Percentiles rank a stretch among this genome's conserved stretches.
Conservation (phyloP, 805 yeast species). For the Zygotorulaspora danielsina region DNA sequence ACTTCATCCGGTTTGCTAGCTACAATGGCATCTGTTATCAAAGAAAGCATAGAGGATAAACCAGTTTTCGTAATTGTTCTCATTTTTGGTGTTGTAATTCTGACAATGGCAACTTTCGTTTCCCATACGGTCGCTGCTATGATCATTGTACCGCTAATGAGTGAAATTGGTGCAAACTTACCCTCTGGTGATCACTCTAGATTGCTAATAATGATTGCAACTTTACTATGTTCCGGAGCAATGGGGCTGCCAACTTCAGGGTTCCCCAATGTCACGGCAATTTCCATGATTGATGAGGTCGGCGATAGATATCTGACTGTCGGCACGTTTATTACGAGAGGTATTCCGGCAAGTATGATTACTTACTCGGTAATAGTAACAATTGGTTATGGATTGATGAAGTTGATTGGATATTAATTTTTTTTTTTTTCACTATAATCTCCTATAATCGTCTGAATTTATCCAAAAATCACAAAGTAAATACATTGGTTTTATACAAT, state of each 20-base stretch:
- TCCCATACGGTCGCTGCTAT: constrained; percentile 97
- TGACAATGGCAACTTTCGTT: constrained; percentile 88
- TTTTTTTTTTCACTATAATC: neutral
- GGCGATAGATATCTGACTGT: constrained; percentile 90
- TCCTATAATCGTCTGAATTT: neutral
- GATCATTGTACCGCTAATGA: constrained; percentile 84
- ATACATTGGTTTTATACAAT: neutral
- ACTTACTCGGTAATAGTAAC: constrained; percentile 70
- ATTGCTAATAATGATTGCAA: constrained; percentile 61
- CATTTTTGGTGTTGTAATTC: constrained; percentile 75
- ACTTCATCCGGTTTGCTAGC: constrained; percentile 81
- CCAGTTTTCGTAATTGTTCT: constrained; percentile 69
- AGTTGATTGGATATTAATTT: constrained; percentile 45
- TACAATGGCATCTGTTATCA: constrained; percentile 70
- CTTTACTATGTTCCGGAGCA: constrained; percentile 80
- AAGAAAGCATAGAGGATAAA: constrained; percentile 57
- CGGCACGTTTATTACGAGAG: constrained; percentile 78
- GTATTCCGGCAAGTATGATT: constrained; percentile 81
- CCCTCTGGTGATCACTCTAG: constrained; percentile 79
- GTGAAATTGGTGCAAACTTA: constrained; percentile 76
- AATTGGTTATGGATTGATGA: constrained; percentile 75
- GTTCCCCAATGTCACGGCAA: constrained; percentile 96
- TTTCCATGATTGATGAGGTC: constrained; percentile 86
- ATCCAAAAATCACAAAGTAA: neutral
- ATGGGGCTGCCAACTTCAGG: constrained; percentile 98